A percentile compares a stretch with the other conserved stretches of the same genome.
phyloP scores from a whole-genome alignment of 2,329 filamentous ascomycete genomes.

The Alternaria sp. region DNA sequence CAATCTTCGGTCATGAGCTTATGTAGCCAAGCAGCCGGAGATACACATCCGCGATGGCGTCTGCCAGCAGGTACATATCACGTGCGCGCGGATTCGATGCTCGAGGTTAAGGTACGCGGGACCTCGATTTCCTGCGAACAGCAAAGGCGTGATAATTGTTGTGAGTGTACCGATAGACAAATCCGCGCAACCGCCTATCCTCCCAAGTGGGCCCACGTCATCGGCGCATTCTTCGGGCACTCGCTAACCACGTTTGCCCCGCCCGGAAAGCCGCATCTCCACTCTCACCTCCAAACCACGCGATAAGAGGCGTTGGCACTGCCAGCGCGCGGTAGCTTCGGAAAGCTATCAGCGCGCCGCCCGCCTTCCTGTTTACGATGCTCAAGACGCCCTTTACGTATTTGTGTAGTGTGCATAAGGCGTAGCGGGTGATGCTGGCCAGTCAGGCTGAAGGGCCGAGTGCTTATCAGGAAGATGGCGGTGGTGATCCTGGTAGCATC shows the following conservation, averaged over 20 bases:
- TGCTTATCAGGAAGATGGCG: conserved; percentile 4
- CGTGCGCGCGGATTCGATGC: neutral
- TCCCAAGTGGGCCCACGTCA: neutral
- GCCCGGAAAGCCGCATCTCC: neutral
- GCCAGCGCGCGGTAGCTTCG: neutral
- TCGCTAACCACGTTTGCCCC: conserved; percentile 3
- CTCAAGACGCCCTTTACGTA: conserved; percentile 2
- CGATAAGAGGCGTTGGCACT: conserved; percentile 1
- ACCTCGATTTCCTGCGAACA: neutral
- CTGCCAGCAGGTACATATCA: neutral
- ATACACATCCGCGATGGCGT: neutral
- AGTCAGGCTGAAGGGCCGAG: neutral
- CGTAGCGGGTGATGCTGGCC: neutral
- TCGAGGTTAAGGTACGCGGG: too few species aligned
- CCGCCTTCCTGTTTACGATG: neutral
- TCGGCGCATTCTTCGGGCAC: neutral
- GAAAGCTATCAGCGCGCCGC: neutral
- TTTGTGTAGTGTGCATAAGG: neutral
- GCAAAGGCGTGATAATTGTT: rapidly evolving
- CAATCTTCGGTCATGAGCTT: neutral
- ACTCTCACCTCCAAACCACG: conserved; percentile 1
- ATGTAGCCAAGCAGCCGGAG: neutral
- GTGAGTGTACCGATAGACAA: neutral
- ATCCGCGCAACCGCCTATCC: neutral
- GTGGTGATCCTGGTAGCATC: neutral